Base-by-base conservation (phyloP, 1,139 yeast species). In the Blastobotrys persicus region DNA sequence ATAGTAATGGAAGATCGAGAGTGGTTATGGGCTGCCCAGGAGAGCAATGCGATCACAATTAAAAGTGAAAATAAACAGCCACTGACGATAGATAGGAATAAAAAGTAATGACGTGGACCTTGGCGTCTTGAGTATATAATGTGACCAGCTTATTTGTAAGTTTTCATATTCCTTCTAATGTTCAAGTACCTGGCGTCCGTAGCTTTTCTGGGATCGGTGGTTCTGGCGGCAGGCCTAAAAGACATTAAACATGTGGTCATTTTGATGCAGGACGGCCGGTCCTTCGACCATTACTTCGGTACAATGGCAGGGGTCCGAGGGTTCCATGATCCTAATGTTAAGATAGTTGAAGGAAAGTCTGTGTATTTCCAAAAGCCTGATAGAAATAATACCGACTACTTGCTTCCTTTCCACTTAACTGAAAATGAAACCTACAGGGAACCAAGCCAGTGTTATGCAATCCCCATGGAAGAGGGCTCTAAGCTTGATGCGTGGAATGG, bases 141-240 rank as follows among this genome's bases (percentile, higher is more conserved):
- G 9, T 5, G 9, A 23, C 9, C 28, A 23, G 28, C 9, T 5
- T 6, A 5, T 9, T 9, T 5, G 9, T 23, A 9, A 23, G 28
- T 23, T 23, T 5, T 5, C 9, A 23, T 6, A 9, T 6, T 6
- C 28, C 9, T 6, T 23, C 5, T 6, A 9, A 23, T 23, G 28
- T 23, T 23, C 9, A 23, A 9, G 9, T 6, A 9, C 9, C 9
- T 23, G 28, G 5, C 9, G 28, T 5, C 9, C 9, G 28, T 9
- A 23, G 28, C 9, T 23, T 23, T 9, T 23, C 9, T 18, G 11
- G n/a, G 12, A 9, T 18, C 42, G n/a, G 13, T 20, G 26, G 42
- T 16, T 9, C 23, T 6, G 41, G 95, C 95, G 2, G 86, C 85
- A 67, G 85, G 85, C 62, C 71, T 86, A 58, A 68, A 77, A 1